These are phyloP conservation scores for Puccinia horiana DNA, from an alignment of 1,284 basidiomycete genomes.

Conservation along the genomic window DNA sequence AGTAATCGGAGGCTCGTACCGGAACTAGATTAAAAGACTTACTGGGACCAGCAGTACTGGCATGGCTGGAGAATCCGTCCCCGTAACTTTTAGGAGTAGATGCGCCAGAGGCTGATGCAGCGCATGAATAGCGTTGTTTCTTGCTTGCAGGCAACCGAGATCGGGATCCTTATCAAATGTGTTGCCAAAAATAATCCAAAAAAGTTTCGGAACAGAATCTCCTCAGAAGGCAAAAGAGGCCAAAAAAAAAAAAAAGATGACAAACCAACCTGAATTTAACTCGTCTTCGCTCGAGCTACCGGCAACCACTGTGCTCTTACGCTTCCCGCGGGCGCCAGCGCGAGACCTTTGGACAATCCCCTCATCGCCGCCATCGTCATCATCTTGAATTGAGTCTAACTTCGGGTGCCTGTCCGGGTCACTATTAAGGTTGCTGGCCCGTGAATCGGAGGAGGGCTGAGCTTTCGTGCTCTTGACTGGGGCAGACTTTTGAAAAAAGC, in stretches of 20 bases:
- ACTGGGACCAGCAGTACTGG: conserved; percentile 27
- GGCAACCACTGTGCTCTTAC: conserved; percentile 15
- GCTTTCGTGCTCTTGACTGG: not conserved
- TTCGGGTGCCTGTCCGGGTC: not conserved
- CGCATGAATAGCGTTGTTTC: conserved; percentile 41
- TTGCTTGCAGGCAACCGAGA: conserved; percentile 31
- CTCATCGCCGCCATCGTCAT: not conserved
- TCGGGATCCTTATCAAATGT: conserved; percentile 29
- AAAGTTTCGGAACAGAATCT: no score
- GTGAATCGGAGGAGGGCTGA: not conserved
- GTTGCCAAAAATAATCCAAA: no score
- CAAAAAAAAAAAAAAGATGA: not conserved
- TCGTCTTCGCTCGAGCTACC: conserved; percentile 33
- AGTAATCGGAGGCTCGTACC: not conserved
- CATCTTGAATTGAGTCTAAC: not conserved
- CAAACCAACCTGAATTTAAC: not conserved
- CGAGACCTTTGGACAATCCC: not conserved
- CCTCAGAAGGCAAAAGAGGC: no score
- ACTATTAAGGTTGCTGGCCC: not conserved
- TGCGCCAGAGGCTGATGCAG: conserved; percentile 35
- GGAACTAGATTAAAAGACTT: not conserved
- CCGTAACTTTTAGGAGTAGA: conserved; percentile 19
- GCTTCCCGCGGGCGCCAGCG: not conserved
- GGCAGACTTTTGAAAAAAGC: conserved; percentile 22
- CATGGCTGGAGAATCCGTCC: conserved; percentile 7